Evolutionary conservation across 2,329 filamentous ascomycete genomes (phyloP).

Genomic region (Aspergillus vadensis): DNA sequence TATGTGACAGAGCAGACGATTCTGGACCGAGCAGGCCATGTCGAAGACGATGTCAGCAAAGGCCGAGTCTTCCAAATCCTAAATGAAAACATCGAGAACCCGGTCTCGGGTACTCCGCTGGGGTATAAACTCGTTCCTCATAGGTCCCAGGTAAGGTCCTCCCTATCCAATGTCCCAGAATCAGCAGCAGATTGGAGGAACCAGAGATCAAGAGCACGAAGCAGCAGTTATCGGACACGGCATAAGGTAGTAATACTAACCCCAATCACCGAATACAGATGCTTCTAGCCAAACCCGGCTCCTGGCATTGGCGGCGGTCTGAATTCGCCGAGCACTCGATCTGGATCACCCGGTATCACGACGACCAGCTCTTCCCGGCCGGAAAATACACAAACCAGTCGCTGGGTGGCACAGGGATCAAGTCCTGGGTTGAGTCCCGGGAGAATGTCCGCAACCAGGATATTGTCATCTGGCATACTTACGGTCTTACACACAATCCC

Average conservation of each 20-base stretch:
- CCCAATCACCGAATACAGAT: constrained; percentile 37
- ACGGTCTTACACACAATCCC: constrained; percentile 6
- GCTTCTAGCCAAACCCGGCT: constrained; percentile 54
- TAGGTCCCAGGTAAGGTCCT: constrained; percentile 45
- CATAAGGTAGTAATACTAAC: neutral
- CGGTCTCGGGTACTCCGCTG: constrained; percentile 54
- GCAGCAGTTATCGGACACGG: neutral
- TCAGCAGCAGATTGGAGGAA: too few species aligned
- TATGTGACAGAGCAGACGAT: constrained; percentile 50
- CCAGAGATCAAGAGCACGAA: neutral
- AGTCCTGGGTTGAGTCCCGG: constrained; percentile 22
- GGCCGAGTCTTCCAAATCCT: constrained; percentile 60
- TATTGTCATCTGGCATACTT: constrained; percentile 37
- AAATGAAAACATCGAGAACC: constrained; percentile 54
- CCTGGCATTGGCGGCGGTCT: constrained; percentile 52
- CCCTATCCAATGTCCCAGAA: neutral
- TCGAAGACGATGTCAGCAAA: constrained; percentile 42
- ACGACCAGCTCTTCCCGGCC: constrained; percentile 52
- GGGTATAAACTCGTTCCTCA: constrained; percentile 57
- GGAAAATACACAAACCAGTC: constrained; percentile 56
- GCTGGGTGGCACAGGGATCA: constrained; percentile 26
- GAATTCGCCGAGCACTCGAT: constrained; percentile 55
- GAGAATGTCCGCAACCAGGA: constrained; percentile 27
- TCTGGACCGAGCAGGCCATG: constrained; percentile 46
- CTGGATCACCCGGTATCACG: constrained; percentile 55